Percentiles rank a stretch among this genome's conserved stretches.
Conservation (phyloP, 2,329 filamentous ascomycete species). For the Xylariaceae sp. region DNA sequence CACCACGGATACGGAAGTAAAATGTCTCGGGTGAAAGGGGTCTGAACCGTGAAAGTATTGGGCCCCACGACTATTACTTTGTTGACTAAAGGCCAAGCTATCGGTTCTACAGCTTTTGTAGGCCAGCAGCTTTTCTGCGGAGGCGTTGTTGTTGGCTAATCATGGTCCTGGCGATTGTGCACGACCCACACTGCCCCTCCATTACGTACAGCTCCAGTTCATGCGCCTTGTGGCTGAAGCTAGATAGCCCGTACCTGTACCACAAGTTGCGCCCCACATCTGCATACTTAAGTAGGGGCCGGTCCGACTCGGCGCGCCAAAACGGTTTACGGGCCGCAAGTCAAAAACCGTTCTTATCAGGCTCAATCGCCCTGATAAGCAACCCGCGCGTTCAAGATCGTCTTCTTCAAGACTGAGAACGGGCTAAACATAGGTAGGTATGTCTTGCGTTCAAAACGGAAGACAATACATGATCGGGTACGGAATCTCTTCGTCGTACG, state of each 20-base stretch:
- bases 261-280: too few relatives aligned
- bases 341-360: too few relatives aligned
- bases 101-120: slow-evolving; percentile 12
- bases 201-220: not conserved
- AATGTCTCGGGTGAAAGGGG: not conserved
- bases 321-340: too few relatives aligned
- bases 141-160: slow-evolving; percentile 25
- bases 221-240: slow-evolving; percentile 12
- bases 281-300: too few relatives aligned
- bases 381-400: too few relatives aligned
- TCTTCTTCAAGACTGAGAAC: too few relatives aligned
- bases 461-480: too few relatives aligned
- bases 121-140: slow-evolving; percentile 30
- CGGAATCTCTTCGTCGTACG: too few relatives aligned
- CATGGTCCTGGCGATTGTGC: slow-evolving; percentile 18
- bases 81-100: slow-evolving; percentile 18
- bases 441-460: too few relatives aligned
- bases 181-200: slow-evolving; percentile 22
- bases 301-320: too few relatives aligned
- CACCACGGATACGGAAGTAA: not conserved
- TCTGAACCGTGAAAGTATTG: slow-evolving; percentile 3
- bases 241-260: not conserved
- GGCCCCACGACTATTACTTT: slow-evolving; percentile 23
- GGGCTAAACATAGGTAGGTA: too few relatives aligned
- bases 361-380: too few relatives aligned